Conservation (phyloP, 345 rosid species). For the Eutrema heterophyllum region DNA sequence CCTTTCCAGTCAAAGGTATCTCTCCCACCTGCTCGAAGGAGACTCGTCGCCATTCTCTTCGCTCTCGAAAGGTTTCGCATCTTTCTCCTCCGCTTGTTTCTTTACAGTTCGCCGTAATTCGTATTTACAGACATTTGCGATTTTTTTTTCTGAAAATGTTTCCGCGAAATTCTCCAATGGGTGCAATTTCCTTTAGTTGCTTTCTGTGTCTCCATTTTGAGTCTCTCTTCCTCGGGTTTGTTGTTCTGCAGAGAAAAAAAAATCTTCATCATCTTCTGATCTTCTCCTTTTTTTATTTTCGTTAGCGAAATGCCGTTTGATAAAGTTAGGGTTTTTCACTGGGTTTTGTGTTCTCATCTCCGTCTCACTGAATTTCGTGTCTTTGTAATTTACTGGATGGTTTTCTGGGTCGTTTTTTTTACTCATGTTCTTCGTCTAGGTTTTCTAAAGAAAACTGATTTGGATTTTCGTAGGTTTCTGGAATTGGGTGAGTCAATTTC, state of each 20-base stretch:
- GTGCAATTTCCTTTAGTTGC: neutral
- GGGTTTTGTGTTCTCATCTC: neutral
- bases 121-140: neutral
- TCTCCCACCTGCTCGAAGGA: neutral
- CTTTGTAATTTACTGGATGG: neutral
- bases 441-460: neutral
- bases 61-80: neutral
- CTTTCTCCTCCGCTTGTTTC: neutral
- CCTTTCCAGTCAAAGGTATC: neutral
- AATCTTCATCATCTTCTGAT: neutral
- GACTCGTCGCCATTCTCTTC: neutral
- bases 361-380: neutral
- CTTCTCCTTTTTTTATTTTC: neutral
- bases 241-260: neutral
- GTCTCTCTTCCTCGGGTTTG: neutral
- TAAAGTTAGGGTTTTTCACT: neutral
- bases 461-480: neutral
- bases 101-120: neutral
- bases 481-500: neutral
- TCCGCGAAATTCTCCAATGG: neutral
- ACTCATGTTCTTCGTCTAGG: neutral
- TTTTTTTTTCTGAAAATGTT: neutral
- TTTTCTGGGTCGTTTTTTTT: neutral
- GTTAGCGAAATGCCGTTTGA: neutral
- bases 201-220: neutral